Conservation (phyloP, 176 grass and related monocot genomes). For the Oryza brachyantha region DNA sequence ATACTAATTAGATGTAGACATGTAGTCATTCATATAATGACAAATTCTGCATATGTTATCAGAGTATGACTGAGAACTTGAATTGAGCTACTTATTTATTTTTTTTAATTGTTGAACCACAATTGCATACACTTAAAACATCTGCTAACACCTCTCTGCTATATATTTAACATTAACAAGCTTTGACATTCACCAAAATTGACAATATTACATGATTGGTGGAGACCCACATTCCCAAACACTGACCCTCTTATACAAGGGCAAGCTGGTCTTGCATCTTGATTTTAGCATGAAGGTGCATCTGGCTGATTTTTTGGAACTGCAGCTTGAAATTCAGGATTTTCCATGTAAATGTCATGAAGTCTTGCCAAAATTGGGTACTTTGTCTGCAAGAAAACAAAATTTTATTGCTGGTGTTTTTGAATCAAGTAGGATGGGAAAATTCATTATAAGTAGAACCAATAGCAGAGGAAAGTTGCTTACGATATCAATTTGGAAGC, state of each 20-base stretch:
- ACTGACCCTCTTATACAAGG: background rate
- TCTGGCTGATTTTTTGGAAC: conserved; percentile 73
- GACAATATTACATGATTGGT: background rate
- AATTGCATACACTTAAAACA: background rate
- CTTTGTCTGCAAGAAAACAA: conserved; percentile 48
- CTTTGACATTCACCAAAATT: background rate
- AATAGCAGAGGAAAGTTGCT: background rate
- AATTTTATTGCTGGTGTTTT: background rate
- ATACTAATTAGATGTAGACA: too few relatives aligned
- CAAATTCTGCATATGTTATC: too few relatives aligned
- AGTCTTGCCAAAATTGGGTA: conserved; percentile 59
- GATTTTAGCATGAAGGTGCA: conserved; percentile 34
- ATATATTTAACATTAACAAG: background rate
- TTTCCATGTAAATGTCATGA: conserved; percentile 64
- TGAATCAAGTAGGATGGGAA: background rate
- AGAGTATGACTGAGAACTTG: background rate
- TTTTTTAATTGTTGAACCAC: background rate
- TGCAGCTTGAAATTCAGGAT: conserved; percentile 62
- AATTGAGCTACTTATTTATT: background rate
- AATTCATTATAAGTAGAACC: background rate
- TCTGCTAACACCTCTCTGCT: background rate
- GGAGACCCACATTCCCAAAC: background rate
- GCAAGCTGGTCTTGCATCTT: background rate
- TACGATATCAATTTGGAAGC: conserved; percentile 72
- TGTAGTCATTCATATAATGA: too few relatives aligned